These are phyloP conservation scores for Boletus tylopilopsis DNA, from an alignment of 768 basidiomycete species.

Conservation along the genomic window DNA sequence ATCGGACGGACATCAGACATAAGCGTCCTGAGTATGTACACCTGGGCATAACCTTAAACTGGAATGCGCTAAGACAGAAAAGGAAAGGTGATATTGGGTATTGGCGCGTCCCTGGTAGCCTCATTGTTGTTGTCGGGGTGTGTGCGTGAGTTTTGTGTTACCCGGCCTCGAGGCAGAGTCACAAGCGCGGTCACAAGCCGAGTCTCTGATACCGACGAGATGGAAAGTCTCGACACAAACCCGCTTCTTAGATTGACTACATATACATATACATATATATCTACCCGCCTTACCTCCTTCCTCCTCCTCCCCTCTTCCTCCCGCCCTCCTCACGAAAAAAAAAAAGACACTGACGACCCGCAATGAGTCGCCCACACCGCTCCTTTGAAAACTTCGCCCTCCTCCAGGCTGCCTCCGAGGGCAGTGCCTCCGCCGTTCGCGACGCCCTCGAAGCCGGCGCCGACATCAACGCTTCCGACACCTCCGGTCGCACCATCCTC, in stretches of 20 bases:
- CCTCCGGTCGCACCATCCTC: constrained; percentile 56
- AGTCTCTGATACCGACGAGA: constrained; percentile 5
- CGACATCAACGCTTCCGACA: constrained; percentile 65
- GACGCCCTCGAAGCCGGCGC: constrained; percentile 56
- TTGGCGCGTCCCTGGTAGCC: neutral
- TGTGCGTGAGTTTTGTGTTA: constrained; percentile 8
- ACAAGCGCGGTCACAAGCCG: constrained; percentile 1
- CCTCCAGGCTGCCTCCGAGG: constrained; percentile 54
- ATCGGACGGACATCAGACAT: constrained; percentile 20
- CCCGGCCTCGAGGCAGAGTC: constrained; percentile 28
- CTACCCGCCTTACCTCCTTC: constrained; percentile 13
- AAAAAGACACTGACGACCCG: constrained; percentile 29
- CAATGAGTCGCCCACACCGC: constrained; percentile 36
- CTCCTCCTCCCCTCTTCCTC: constrained; percentile 1
- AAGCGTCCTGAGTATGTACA: constrained; percentile 7
- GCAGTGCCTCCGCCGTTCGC: constrained; percentile 50
- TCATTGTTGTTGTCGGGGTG: neutral
- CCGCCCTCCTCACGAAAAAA: constrained; percentile 26
- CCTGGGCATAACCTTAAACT: constrained; percentile 14
- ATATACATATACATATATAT: too few relatives aligned
- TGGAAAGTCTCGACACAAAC: constrained; percentile 22
- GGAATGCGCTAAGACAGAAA: constrained; percentile 10
- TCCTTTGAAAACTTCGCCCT: constrained; percentile 41
- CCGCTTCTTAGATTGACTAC: neutral
- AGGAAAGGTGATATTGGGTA: constrained; percentile 6